Conservation (phyloP, 179 eudicot genomes). For the Spergularia azorica region DNA sequence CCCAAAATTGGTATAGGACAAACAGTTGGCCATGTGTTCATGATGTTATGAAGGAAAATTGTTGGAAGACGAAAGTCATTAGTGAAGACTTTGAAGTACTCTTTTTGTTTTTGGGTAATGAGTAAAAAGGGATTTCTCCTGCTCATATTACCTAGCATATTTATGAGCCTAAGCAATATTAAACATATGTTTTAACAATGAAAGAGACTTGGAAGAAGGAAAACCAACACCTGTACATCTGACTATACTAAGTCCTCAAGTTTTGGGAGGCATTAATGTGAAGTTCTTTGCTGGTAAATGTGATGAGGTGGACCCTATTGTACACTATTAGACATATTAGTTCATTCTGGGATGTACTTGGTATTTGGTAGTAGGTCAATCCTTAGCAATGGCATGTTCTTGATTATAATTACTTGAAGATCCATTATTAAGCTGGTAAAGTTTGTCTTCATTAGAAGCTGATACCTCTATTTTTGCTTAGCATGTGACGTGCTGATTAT, state of each 20-base stretch:
- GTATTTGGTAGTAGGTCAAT: background rate
- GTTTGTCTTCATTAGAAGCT: background rate
- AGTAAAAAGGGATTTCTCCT: background rate
- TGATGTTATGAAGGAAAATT: background rate
- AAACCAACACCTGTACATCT: background rate
- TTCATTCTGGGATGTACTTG: background rate
- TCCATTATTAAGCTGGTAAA: background rate
- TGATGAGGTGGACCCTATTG: background rate
- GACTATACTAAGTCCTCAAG: background rate
- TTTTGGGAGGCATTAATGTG: conserved; percentile 2
- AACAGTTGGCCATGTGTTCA: background rate
- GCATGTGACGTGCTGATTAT: background rate
- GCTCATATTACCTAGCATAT: background rate
- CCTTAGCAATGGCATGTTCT: conserved; percentile 4
- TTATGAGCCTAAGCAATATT: background rate
- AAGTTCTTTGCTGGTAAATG: background rate
- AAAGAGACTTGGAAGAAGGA: background rate
- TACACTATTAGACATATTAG: conserved; percentile 20
- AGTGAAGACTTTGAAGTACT: background rate
- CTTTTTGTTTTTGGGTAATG: background rate
- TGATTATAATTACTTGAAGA: background rate
- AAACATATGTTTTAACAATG: background rate
- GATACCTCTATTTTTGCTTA: background rate
- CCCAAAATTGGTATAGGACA: too few relatives aligned
- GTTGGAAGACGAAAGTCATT: background rate